phyloP scores from a whole-genome alignment of 495 filamentous ascomycete species.

The Corynascus novoguineensis region DNA sequence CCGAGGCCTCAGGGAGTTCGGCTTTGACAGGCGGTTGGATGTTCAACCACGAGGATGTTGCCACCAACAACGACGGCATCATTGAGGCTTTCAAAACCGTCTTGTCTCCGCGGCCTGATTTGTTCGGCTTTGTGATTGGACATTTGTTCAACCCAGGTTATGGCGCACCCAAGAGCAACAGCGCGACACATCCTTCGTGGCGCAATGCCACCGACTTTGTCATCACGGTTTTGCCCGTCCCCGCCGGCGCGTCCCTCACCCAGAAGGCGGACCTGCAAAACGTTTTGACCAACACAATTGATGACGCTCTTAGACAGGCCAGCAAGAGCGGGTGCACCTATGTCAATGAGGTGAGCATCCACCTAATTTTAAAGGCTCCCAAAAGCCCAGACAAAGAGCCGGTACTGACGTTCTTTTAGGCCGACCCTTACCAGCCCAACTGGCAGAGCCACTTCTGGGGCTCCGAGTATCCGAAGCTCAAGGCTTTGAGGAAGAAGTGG shows the following conservation, averaged over 20 bases:
- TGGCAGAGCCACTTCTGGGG: slow-evolving; percentile 41
- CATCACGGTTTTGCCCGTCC: slow-evolving; percentile 16
- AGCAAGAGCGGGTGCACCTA: slow-evolving; percentile 35
- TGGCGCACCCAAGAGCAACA: slow-evolving; percentile 26
- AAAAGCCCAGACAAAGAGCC: neutral
- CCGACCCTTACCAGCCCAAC: slow-evolving; percentile 40
- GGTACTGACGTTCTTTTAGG: slow-evolving; percentile 15
- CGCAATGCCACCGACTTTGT: slow-evolving; percentile 27
- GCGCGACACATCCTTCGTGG: slow-evolving; percentile 53
- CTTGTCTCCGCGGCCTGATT: slow-evolving; percentile 16
- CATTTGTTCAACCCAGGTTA: slow-evolving; percentile 42
- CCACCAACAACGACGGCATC: slow-evolving; percentile 30
- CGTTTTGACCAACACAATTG: slow-evolving; percentile 24
- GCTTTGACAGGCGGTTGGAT: slow-evolving; percentile 37
- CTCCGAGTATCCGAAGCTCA: slow-evolving; percentile 28
- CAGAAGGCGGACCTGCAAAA: slow-evolving; percentile 24
- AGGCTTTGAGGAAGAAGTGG: slow-evolving; percentile 45
- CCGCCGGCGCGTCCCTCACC: slow-evolving; percentile 11
- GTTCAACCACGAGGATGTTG: slow-evolving; percentile 35
- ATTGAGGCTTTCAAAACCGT: slow-evolving; percentile 32
- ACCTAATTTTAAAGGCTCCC: neutral
- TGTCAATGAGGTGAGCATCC: slow-evolving; percentile 40
- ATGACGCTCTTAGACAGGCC: slow-evolving; percentile 26
- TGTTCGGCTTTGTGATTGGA: slow-evolving; percentile 27
- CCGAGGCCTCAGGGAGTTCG: slow-evolving; percentile 22